Conservation (phyloP, 768 basidiomycete genomes). For the Mycena sanguinolenta region DNA sequence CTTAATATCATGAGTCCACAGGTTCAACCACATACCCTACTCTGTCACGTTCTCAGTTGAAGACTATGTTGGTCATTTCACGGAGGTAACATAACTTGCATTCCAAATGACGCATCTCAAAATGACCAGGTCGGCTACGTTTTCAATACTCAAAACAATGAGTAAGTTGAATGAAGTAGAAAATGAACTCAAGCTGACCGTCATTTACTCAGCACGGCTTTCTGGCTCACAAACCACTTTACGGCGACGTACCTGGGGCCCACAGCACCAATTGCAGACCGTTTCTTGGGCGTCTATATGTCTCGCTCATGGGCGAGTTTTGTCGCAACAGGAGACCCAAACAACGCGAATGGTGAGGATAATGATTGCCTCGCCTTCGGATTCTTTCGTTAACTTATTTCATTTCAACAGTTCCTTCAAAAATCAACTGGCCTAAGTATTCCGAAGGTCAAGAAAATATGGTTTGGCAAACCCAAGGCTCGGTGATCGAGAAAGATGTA, state of each 20-base stretch:
- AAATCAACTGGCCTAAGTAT: constrained; percentile 31
- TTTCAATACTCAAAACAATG: constrained; percentile 35
- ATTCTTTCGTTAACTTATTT: background rate
- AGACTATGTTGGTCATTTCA: constrained; percentile 33
- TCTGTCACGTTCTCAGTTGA: constrained; percentile 21
- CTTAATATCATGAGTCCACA: background rate
- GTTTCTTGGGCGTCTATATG: constrained; percentile 35
- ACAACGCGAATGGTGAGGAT: constrained; percentile 31
- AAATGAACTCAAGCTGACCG: background rate
- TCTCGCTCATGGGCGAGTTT: constrained; percentile 36
- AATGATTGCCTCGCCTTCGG: background rate
- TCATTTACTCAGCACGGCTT: constrained; percentile 17
- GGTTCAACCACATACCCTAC: constrained; percentile 34
- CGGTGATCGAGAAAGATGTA: constrained; percentile 31
- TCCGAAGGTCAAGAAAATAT: constrained; percentile 25
- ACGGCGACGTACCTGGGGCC: constrained; percentile 32
- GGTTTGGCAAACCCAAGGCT: constrained; percentile 36
- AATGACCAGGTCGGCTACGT: constrained; percentile 29
- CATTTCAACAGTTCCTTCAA: constrained; percentile 17
- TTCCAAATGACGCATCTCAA: background rate
- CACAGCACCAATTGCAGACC: constrained; percentile 30
- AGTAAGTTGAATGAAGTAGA: constrained; percentile 8
- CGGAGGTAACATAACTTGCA: constrained; percentile 7
- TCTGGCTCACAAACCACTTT: constrained; percentile 37
- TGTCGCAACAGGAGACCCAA: constrained; percentile 36